Evolutionary conservation across 2,329 filamentous ascomycete species (phyloP).

Genomic region (Ceratocystiopsis minuta): DNA sequence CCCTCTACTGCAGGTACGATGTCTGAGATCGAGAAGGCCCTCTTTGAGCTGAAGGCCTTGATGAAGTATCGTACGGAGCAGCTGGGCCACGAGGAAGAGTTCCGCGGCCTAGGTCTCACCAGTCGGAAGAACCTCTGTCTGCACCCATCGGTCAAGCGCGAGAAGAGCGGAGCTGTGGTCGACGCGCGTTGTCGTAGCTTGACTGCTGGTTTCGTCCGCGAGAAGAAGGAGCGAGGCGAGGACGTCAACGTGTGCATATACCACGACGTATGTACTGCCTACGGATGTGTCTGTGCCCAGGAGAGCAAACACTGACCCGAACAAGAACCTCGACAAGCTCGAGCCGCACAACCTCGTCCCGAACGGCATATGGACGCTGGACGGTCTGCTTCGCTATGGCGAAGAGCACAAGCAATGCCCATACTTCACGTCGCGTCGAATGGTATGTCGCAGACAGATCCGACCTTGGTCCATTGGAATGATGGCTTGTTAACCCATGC

Average conservation of each 20-base stretch:
- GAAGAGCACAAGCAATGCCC: constrained; percentile 94
- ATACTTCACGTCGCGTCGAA: constrained; percentile 86
- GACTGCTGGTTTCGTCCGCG: constrained; percentile 91
- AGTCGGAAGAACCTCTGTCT: constrained; percentile 95
- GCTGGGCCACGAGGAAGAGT: constrained; percentile 82
- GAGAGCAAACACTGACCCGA: too few species aligned
- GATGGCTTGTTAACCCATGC: background rate
- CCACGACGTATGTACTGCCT: constrained; percentile 51
- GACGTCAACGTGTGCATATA: constrained; percentile 90
- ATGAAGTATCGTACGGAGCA: constrained; percentile 91
- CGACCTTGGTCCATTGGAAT: background rate
- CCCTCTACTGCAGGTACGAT: constrained; percentile 47
- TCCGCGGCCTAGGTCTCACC: constrained; percentile 76
- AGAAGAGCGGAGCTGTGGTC: constrained; percentile 87
- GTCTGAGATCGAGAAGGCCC: constrained; percentile 97
- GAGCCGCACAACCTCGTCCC: constrained; percentile 92
- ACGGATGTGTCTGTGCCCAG: background rate
- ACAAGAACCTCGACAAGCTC: constrained; percentile 73
- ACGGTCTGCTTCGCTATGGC: constrained; percentile 73
- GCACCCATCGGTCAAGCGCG: constrained; percentile 85
- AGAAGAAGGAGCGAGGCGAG: constrained; percentile 91
- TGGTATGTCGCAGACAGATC: constrained; percentile 37
- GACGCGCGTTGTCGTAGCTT: constrained; percentile 91
- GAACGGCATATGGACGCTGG: constrained; percentile 88
- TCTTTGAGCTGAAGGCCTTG: constrained; percentile 74